Percentiles rank a stretch among this genome's conserved stretches.
Conservation (phyloP, 2,329 filamentous ascomycete species). For the Aureobasidium sp. region DNA sequence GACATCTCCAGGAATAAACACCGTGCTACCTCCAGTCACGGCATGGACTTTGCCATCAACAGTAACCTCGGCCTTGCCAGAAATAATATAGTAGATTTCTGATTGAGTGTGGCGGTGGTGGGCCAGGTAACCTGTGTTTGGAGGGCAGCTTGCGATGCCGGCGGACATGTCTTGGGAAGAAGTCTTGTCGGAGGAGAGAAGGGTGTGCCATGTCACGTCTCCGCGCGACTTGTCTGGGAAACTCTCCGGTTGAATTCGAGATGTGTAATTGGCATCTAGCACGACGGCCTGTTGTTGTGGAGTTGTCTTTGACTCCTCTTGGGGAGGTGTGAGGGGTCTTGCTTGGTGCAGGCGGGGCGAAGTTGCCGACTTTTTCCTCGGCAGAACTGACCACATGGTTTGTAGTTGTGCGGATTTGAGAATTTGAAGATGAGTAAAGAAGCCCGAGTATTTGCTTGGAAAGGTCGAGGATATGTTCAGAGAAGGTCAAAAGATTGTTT, state of each 20-base stretch:
- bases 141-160: constrained; percentile 33
- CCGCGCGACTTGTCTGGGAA: not conserved
- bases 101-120: constrained; percentile 37
- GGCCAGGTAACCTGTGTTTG: constrained; percentile 30
- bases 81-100: constrained; percentile 39
- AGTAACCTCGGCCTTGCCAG: constrained; percentile 32
- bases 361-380: not conserved
- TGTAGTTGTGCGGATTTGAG: not conserved
- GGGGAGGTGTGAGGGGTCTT: not conserved
- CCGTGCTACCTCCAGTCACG: constrained; percentile 30
- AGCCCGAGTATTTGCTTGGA: not conserved
- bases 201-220: constrained; percentile 35
- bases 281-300: not conserved
- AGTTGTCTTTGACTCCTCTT: not conserved
- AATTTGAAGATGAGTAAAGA: not conserved
- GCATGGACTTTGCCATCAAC: constrained; percentile 33
- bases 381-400: constrained; percentile 4
- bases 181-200: constrained; percentile 29
- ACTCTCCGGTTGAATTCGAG: not conserved
- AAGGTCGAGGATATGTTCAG: not conserved
- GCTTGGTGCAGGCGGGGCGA: not conserved
- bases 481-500: not conserved
- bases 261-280: not conserved
- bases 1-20: constrained; percentile 39
- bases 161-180: constrained; percentile 30